phyloP scores from a whole-genome alignment of 768 basidiomycete genomes.

The Fomitopsis pulvina region DNA sequence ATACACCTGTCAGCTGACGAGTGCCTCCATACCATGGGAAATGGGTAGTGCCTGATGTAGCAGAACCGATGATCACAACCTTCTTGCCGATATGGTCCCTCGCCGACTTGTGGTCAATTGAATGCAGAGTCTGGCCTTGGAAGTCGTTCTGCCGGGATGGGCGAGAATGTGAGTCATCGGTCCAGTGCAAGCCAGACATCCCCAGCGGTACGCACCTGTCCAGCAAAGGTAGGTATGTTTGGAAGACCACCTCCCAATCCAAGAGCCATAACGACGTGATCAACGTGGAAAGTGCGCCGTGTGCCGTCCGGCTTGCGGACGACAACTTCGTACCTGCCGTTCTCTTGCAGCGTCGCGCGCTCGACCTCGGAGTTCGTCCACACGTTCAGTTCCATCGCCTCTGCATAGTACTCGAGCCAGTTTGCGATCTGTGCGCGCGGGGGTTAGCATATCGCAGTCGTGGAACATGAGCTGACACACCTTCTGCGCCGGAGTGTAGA shows the following conservation, averaged over 20 bases:
- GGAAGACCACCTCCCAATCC: slow-evolving; percentile 33
- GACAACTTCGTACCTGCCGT: slow-evolving; percentile 23
- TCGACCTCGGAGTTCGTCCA: slow-evolving; percentile 39
- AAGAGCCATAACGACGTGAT: slow-evolving; percentile 33
- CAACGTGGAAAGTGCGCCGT: slow-evolving; percentile 21
- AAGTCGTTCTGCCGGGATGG: slow-evolving; percentile 50
- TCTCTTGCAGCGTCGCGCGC: slow-evolving; percentile 14
- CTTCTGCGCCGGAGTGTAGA: slow-evolving; percentile 50
- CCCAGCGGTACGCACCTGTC: slow-evolving; percentile 14
- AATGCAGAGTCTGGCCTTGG: slow-evolving; percentile 59
- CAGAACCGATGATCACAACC: slow-evolving; percentile 62
- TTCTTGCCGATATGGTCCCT: slow-evolving; percentile 60
- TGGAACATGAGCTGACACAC: slow-evolving; percentile 15
- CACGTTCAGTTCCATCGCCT: slow-evolving; percentile 52
- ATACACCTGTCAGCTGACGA: background rate
- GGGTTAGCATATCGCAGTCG: background rate
- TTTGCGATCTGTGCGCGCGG: slow-evolving; percentile 41
- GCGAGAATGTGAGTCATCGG: background rate
- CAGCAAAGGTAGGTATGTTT: slow-evolving; percentile 28
- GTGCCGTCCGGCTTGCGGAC: slow-evolving; percentile 30
- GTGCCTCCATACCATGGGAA: background rate
- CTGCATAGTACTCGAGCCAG: slow-evolving; percentile 62
- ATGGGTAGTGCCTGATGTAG: slow-evolving; percentile 46
- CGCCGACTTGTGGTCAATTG: slow-evolving; percentile 46
- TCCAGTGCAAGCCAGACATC: background rate